Base-by-base conservation (phyloP, 73 alveolate genomes). In the Tetrahymena thermophila region DNA sequence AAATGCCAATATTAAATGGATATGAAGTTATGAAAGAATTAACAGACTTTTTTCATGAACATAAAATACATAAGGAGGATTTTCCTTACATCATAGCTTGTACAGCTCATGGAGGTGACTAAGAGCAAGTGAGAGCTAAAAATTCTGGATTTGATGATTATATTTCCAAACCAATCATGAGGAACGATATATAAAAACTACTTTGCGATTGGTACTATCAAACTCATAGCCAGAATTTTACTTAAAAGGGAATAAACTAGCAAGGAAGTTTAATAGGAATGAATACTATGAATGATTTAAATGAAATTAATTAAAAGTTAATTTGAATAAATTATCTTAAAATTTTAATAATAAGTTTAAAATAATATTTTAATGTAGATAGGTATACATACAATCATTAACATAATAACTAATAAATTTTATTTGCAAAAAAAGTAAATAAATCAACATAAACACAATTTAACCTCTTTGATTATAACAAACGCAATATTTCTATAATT, bases 1-100 rank as follows among this genome's bases (percentile, higher is more conserved):
- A 95, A 89, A 95, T 95, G 97, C 97, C 97, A 14, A 94, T 44
- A 11, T 35, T 95, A 40, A 95, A 95, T 95, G 97, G 97, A 85
- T 95, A 95, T 93, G 56, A 95, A 43, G 94, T 94, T 9, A 37
- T 94, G 16, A 95, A 55, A 44, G 71, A 28, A 85, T 34, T 95
- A 35, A 31, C 56, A 37, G 43, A 85, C 14, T 55, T 43, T 10
- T 93, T 25, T 89, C 23, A 34, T 17, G 84, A 95, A 95, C 23
- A 25, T 1, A 71, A n/a, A 71, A 23, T 71, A 28, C 21, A n/a
- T 71, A 71, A 71, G 11, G 35, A n/a, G 3, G 89, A 71, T 15
- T 23, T 28, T 71, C 89, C 94, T 31, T 85, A 89, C 43, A 95
- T 95, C 2, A 42, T 95, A 13, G 84, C 94, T 71, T 95, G 97